Conservation (phyloP, 225 moss, liverwort and hornwort genomes). For the Marchantia polymorpha region DNA sequence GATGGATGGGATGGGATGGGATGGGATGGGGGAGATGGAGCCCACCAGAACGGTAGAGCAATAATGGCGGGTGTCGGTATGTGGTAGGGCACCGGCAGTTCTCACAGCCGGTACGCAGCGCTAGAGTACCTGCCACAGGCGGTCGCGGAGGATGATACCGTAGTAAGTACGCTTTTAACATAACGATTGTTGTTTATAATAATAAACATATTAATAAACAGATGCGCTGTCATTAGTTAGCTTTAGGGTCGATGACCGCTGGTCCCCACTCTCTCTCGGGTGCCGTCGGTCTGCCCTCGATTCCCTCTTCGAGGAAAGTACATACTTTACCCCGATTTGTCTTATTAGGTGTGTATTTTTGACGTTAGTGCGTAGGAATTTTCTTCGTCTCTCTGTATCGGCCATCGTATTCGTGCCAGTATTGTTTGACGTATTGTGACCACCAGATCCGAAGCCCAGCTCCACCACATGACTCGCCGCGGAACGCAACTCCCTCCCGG, state of each 20-base stretch:
- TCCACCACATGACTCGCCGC: background rate
- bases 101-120: constrained; percentile 25
- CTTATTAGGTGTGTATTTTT: constrained; percentile 5
- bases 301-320: constrained; percentile 4
- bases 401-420: background rate
- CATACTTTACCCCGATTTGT: background rate
- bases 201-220: background rate
- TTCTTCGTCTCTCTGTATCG: background rate
- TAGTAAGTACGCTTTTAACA: background rate
- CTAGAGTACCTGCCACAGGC: constrained; percentile 35
- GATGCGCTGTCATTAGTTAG: constrained; percentile 10
- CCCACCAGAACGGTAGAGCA: constrained; percentile 26
- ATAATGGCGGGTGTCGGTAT: constrained; percentile 36
- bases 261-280: background rate
- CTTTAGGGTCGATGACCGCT: constrained; percentile 5
- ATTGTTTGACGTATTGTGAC: background rate
- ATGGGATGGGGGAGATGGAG: background rate
- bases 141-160: constrained; percentile 16
- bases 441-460: background rate
- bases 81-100: constrained; percentile 16
- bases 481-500: background rate
- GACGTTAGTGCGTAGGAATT: background rate
- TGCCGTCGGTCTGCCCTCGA: constrained; percentile 6
- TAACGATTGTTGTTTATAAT: background rate
- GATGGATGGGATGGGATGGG: no score